These are phyloP conservation scores for Elaeagnus macrophylla DNA, from an alignment of 306 rosid genomes.

Conservation along the genomic window DNA sequence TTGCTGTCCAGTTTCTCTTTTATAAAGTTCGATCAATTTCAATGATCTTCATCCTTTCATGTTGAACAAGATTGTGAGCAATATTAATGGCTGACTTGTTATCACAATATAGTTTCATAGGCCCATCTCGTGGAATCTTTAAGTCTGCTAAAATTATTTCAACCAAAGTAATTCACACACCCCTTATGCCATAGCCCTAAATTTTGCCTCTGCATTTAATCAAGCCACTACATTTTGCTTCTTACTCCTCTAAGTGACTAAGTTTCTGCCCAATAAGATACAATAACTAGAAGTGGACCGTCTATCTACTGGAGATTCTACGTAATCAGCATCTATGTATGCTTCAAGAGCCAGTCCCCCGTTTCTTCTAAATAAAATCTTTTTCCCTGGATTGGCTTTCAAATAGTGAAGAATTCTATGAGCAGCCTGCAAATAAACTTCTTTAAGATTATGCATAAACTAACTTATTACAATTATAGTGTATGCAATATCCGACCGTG, in stretches of 20 bases:
- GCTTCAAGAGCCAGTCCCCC: not conserved
- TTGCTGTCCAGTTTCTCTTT: not conserved
- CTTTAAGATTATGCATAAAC: not conserved
- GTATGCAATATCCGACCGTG: not conserved
- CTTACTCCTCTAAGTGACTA: not conserved
- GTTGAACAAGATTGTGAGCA: not conserved
- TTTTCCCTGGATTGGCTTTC: not conserved
- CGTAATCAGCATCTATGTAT: not conserved
- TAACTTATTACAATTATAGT: not conserved
- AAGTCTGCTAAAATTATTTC: not conserved
- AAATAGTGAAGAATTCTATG: not conserved
- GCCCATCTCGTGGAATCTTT: not conserved
- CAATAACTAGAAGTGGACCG: not conserved
- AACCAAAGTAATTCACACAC: slow-evolving; percentile 1
- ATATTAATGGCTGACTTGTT: not conserved
- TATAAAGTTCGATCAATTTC: not conserved
- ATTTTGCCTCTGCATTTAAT: not conserved
- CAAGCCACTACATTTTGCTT: not conserved
- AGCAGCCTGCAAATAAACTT: not conserved
- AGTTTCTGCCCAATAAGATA: not conserved
- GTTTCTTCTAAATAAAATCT: too few relatives aligned
- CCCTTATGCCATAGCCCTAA: not conserved
- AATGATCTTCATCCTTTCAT: not conserved
- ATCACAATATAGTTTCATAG: not conserved
- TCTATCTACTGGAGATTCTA: not conserved